Evolutionary conservation across 2,329 filamentous ascomycete species (phyloP), one percentile per base, ranked within the genome.

Genomic region (Rutstroemia sp.): DNA sequence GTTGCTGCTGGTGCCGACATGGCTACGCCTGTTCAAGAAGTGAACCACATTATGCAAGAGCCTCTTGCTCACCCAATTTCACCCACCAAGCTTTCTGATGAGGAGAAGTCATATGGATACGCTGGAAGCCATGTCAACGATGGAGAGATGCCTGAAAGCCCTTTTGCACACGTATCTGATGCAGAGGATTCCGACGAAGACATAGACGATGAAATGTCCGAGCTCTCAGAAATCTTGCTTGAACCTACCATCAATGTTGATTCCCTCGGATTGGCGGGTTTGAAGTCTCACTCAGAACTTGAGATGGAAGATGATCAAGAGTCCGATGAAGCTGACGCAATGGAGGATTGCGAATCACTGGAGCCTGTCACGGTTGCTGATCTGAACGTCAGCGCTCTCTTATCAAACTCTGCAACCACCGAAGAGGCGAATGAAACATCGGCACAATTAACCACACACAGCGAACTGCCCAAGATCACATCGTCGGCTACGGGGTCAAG

Each of bases 301-400:
- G 16, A 37, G 16, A 37, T 18, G 5, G 18, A 51, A 3, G 53
- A 56, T n/a, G 42, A 23, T 21, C 25, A 55, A 23, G 14, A 23
- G 44, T 10, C 16, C 6, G 14, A 18, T 4, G 53, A 45, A 19
- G 21, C 37, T 19, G 51, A 50, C 16, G 30, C 57, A 45, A 54
- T 54, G 47, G 59, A 61, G 34, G 38, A 45, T 12, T 39, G 53
- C 3, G 61, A 62, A 39, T 47, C 41, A 18, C 44, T 62, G n/a
- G 58, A 64, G 47, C 58, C 56, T 34, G 54, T 58, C 1, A 44
- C 54, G 2, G 52, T 61, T 45, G n/a, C 56, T 41, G 50, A 21
- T n/a, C 30, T 41, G 30, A 23, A 50, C 21, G 6, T 49, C 27
- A n/a, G 46, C 8, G 18, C 12, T 14, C 41, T 25, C 4, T n/a